Conservation (phyloP, 2,329 filamentous ascomycete genomes). For the Aspergillus sp. region DNA sequence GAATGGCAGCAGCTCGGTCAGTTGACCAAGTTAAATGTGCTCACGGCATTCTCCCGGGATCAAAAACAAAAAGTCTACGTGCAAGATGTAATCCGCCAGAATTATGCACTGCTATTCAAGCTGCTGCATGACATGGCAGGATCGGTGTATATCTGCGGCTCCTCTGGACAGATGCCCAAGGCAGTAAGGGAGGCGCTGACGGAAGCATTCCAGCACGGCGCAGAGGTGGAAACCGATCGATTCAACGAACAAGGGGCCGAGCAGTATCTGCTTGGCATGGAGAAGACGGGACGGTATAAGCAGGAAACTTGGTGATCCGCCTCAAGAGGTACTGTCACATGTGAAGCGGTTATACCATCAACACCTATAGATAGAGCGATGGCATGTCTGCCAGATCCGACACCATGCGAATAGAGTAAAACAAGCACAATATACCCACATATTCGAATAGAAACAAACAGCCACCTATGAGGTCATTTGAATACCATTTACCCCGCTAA, state of each 20-base stretch:
- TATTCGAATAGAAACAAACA: not conserved
- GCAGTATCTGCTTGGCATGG: conserved; percentile 57
- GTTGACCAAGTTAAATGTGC: conserved; percentile 53
- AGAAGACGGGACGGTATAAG: conserved; percentile 64
- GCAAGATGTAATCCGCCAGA: conserved; percentile 61
- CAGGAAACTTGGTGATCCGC: conserved; percentile 68
- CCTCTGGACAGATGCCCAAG: conserved; percentile 71
- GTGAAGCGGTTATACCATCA: not conserved
- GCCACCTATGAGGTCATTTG: not conserved
- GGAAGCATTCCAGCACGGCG: conserved; percentile 57
- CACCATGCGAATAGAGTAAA: not conserved
- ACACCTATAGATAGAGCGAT: not conserved
- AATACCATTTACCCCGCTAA: no score
- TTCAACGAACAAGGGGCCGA: conserved; percentile 55
- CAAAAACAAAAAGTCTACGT: conserved; percentile 67
- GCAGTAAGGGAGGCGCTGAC: conserved; percentile 67
- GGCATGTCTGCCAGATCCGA: no score
- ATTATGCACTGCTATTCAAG: conserved; percentile 52
- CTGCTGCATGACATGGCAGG: conserved; percentile 56
- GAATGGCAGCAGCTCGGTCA: conserved; percentile 66
- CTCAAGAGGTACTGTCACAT: not conserved
- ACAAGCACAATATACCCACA: not conserved
- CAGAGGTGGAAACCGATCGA: conserved; percentile 44
- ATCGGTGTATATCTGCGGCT: conserved; percentile 55
- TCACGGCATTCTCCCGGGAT: conserved; percentile 71